A percentile compares a stretch with the other conserved stretches of the same genome.
Evolutionary conservation across 2,329 filamentous ascomycete genomes (phyloP).

Genomic region (Colletotrichum sp.): DNA sequence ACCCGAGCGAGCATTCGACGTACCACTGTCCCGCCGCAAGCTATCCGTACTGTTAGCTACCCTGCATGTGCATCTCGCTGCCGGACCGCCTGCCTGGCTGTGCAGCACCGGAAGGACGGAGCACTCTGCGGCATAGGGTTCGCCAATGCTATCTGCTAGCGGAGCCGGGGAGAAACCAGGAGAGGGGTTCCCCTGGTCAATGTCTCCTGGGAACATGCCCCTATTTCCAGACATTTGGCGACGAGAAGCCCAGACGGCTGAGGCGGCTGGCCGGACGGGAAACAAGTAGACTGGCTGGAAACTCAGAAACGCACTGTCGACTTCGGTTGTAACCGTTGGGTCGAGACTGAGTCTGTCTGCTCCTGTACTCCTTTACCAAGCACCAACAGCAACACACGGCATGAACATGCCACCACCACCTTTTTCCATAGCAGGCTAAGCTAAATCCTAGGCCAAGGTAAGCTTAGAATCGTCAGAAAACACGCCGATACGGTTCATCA

Average conservation of each 20-base stretch:
- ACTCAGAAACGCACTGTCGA: neutral
- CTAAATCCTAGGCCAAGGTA: neutral
- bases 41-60: conserved; percentile 13
- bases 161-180: neutral
- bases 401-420: neutral
- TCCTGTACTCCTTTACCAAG: neutral
- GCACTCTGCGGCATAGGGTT: conserved; percentile 2
- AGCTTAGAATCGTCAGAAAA: neutral
- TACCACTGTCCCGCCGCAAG: conserved; percentile 2
- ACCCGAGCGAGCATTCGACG: neutral
- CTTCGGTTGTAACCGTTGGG: neutral
- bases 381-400: neutral
- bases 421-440: neutral
- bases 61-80: neutral
- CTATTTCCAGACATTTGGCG: conserved; percentile 3
- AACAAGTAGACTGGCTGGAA: neutral
- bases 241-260: neutral
- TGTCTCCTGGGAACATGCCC: conserved; percentile 12
- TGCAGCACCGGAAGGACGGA: neutral
- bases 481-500: neutral
- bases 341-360: neutral
- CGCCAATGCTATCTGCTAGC: neutral
- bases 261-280: neutral
- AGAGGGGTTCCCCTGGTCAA: neutral
- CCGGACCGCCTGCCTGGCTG: neutral